Evolutionary conservation across 1,284 basidiomycete genomes (phyloP).

Genomic region (Spongiforma sp.): DNA sequence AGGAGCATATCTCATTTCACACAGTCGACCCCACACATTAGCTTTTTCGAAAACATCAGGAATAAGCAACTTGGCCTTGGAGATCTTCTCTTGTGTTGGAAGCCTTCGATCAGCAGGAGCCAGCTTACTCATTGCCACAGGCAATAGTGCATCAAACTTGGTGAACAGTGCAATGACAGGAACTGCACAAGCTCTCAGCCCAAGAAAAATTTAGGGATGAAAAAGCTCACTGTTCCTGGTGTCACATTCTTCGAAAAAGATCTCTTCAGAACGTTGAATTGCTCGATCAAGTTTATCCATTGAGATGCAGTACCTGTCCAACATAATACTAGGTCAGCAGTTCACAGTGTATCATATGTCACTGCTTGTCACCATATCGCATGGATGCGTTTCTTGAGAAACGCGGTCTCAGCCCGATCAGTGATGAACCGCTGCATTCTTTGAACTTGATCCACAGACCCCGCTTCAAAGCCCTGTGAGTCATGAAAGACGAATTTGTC

Average conservation of each 20-base stretch:
- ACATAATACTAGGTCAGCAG: neutral
- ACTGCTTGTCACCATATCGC: neutral
- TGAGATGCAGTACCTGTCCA: neutral
- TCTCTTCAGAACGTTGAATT: neutral
- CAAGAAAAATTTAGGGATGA: neutral
- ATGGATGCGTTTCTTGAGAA: neutral
- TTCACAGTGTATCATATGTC: neutral
- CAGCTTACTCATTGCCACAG: neutral
- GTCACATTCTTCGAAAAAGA: neutral
- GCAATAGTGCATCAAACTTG: neutral
- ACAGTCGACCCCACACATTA: neutral
- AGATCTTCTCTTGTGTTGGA: neutral
- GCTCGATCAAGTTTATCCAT: neutral
- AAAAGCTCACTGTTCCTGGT: neutral
- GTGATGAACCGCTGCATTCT: fast-evolving
- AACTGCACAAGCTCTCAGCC: neutral
- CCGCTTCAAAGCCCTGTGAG: neutral
- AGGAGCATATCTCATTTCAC: neutral
- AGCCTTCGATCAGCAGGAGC: neutral
- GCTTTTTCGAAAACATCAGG: neutral
- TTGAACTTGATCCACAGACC: fast-evolving
- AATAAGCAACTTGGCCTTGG: neutral
- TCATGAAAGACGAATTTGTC: neutral
- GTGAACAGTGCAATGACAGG: neutral
- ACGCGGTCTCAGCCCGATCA: neutral